These are phyloP conservation scores for Stenogyne calaminthoides DNA, from an alignment of 305 asterid genomes.

Conservation along the genomic window DNA sequence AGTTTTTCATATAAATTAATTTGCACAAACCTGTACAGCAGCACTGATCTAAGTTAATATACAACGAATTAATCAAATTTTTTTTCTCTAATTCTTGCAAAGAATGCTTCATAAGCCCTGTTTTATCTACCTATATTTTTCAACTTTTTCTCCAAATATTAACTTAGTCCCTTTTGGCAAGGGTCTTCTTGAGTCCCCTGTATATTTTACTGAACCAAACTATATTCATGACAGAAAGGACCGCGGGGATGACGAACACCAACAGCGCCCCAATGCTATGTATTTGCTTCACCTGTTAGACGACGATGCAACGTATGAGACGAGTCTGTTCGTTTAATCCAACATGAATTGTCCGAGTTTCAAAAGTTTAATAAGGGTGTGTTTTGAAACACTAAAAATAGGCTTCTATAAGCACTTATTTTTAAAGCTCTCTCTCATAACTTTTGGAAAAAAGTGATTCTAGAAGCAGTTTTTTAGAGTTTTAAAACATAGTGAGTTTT, in stretches of 20 bases:
- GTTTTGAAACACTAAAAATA: too few species aligned
- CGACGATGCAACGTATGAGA: neutral
- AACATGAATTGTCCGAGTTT: too few species aligned
- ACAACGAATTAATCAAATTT: neutral
- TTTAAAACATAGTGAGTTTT: too few species aligned
- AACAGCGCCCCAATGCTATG: constrained; percentile 45
- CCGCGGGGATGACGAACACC: constrained; percentile 45
- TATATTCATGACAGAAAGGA: constrained; percentile 66
- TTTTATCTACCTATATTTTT: neutral
- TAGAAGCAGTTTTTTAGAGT: too few species aligned
- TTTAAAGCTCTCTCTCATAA: too few species aligned
- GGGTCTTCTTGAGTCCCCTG: constrained; percentile 65
- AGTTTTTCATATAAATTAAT: neutral
- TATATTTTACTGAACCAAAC: constrained; percentile 80
- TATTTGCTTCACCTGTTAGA: constrained; percentile 64
- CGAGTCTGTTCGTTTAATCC: neutral
- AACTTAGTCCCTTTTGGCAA: constrained; percentile 55
- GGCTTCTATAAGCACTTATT: too few species aligned
- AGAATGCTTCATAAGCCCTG: neutral
- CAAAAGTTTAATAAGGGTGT: too few species aligned
- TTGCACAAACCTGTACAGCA: constrained; percentile 8
- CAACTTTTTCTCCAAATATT: neutral
- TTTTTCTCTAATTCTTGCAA: neutral
- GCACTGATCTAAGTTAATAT: neutral
- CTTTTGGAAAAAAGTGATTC: too few species aligned